phyloP scores from a whole-genome alignment of 192 early-diverging fungal genomes.

The Linnemannia zychae region DNA sequence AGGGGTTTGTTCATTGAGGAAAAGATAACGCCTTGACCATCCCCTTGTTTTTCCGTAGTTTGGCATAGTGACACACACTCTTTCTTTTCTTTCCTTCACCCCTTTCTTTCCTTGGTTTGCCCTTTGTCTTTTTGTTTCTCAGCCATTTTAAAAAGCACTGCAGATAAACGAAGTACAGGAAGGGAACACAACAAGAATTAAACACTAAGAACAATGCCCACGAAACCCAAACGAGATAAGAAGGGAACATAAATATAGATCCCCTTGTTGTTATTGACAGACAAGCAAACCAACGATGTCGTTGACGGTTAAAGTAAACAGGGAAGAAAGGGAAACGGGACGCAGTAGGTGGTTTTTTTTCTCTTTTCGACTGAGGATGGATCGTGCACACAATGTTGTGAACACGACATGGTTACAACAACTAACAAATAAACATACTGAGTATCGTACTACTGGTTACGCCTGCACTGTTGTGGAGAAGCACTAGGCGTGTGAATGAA shows the following conservation, averaged over 20 bases:
- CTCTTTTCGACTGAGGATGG: neutral
- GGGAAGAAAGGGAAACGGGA: neutral
- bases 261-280: neutral
- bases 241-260: neutral
- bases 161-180: neutral
- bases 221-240: neutral
- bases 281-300: neutral
- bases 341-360: neutral
- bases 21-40: slow-evolving; percentile 8
- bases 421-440: neutral
- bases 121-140: neutral
- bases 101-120: neutral
- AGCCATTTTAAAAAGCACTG: neutral
- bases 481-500: no score
- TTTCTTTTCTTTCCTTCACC: neutral
- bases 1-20: neutral
- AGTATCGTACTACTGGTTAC: neutral
- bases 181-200: neutral
- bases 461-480: no score
- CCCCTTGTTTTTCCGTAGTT: neutral
- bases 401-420: neutral
- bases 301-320: neutral
- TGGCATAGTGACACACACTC: neutral
- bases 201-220: neutral
- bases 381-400: neutral